Evolutionary conservation across 495 filamentous ascomycete species (phyloP), one percentile per base, ranked within the genome.

Genomic region (Glarea lozoyensis): DNA sequence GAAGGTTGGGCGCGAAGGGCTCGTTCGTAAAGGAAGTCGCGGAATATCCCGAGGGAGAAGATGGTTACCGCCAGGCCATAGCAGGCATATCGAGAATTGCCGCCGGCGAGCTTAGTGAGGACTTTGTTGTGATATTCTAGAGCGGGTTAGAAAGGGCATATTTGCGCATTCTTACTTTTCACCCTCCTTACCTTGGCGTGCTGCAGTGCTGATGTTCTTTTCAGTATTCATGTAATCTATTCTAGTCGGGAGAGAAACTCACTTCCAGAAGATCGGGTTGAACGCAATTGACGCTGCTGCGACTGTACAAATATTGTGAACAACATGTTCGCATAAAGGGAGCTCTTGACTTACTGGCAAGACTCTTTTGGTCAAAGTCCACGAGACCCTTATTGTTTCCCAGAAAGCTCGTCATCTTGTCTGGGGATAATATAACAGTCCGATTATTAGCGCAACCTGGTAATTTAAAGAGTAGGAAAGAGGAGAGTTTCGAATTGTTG

Each of bases 81-180:
- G 79, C 90, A 96, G 42, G 80, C 92, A 48, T 74, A 67, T 54
- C 84, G 82, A 22, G 82, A 72, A 56, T 82, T 87, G 49, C 86
- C 84, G 33, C 80, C 74, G 58, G 94, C 94, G 49, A 89, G 75
- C 59, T 82, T 82, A 50, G 90, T 95, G 34, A 98, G 72, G 61
- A 82, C 72, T 62, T 86, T 85, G 61, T 81, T 86, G 66, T 82
- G 84, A 67, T 98, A 95, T 65, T 98, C 92, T 93, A 42, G 20
- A n/a, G 13, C 19, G 42, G 39, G 24, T 48, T 38, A 52, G 30
- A 22, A 2, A n/a, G 18, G 29, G 23, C 29, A 37, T 18, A 17
- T 47, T 23, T 15, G 39, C 38, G 17, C 1, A 16, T 32, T 24
- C 7, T 40, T 9, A 31, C 33, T n/a, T 38, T 19, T 12, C 18